phyloP scores from a whole-genome alignment of 106 monocot species.

The Dioscorea dumetorum region DNA sequence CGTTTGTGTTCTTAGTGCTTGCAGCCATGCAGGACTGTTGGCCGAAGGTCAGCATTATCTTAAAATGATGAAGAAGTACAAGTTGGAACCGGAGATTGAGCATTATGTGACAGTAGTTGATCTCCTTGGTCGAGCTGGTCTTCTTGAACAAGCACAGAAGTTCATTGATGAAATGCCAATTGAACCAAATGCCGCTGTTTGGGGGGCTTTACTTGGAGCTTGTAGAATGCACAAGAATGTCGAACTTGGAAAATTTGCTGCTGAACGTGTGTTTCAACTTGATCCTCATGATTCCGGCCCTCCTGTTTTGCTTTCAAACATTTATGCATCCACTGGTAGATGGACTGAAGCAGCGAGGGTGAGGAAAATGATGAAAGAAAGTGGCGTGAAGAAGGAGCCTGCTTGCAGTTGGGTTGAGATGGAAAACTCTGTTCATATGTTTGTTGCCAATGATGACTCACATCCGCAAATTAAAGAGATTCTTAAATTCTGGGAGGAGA shows the following conservation, averaged over 20 bases:
- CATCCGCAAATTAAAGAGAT: conserved; percentile 21
- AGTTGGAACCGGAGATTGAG: conserved; percentile 25
- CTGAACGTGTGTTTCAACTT: conserved; percentile 19
- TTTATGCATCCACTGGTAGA: conserved; percentile 23
- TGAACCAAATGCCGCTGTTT: conserved; percentile 11
- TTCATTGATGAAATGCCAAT: conserved; percentile 25
- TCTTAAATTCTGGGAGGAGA: conserved; percentile 15
- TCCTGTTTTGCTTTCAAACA: conserved; percentile 24
- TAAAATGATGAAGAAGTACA: conserved; percentile 24
- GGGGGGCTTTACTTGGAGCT: conserved; percentile 22
- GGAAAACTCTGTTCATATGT: conserved; percentile 26
- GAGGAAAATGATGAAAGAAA: conserved; percentile 27
- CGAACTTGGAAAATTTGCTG: conserved; percentile 14
- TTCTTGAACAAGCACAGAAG: conserved; percentile 11
- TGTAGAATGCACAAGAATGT: conserved; percentile 29
- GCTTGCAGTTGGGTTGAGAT: conserved; percentile 30
- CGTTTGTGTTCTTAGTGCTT: conserved; percentile 22
- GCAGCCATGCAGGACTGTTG: conserved; percentile 23
- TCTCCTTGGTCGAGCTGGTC: conserved; percentile 23
- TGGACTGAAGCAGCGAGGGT: conserved; percentile 24
- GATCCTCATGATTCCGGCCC: conserved; percentile 25
- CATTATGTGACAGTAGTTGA: conserved; percentile 23
- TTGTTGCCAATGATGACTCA: conserved; percentile 22
- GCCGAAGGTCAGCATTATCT: conserved; percentile 22
- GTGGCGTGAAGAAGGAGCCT: conserved; percentile 22